These are phyloP conservation scores for Cyclotella sp. DNA, from an alignment of 108 stramenopile genomes.

Conservation along the genomic window DNA sequence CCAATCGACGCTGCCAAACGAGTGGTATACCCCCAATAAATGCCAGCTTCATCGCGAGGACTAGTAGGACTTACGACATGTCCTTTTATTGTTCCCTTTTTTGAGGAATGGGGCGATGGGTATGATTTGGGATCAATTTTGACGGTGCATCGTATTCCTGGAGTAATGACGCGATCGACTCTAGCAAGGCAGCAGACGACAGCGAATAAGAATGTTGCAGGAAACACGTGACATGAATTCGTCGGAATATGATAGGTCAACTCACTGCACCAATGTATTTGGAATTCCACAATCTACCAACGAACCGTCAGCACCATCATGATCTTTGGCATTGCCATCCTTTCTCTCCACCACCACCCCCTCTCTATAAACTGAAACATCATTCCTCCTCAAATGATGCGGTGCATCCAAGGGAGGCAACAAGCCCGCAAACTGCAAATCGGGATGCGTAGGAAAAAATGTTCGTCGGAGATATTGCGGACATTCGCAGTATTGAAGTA, in stretches of 20 bases:
- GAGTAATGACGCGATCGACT: constrained; percentile 72
- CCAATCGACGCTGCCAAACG: constrained; percentile 86
- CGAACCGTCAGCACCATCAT: constrained; percentile 57
- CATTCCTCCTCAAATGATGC: constrained; percentile 94
- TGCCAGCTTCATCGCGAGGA: constrained; percentile 89
- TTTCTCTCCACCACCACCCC: constrained; percentile 81
- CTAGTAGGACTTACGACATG: constrained; percentile 83
- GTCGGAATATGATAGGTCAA: neutral
- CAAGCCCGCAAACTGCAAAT: constrained; percentile 94
- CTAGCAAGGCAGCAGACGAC: constrained; percentile 26
- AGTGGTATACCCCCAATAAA: constrained; percentile 96
- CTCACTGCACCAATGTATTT: constrained; percentile 76
- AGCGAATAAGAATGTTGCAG: neutral
- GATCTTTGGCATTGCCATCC: no score
- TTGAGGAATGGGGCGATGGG: constrained; percentile 26
- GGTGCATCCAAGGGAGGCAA: constrained; percentile 96
- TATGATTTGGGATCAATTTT: constrained; percentile 74
- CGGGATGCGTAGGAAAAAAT: constrained; percentile 96
- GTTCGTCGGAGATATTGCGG: constrained; percentile 92
- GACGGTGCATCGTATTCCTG: constrained; percentile 93
- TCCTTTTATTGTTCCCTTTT: constrained; percentile 61
- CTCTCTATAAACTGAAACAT: constrained; percentile 87
- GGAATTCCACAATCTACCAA: constrained; percentile 88
- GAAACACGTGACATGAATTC: neutral
- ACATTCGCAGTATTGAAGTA: constrained; percentile 93